Conservation (phyloP, 208 protist species). For the Leishmania arabica region DNA sequence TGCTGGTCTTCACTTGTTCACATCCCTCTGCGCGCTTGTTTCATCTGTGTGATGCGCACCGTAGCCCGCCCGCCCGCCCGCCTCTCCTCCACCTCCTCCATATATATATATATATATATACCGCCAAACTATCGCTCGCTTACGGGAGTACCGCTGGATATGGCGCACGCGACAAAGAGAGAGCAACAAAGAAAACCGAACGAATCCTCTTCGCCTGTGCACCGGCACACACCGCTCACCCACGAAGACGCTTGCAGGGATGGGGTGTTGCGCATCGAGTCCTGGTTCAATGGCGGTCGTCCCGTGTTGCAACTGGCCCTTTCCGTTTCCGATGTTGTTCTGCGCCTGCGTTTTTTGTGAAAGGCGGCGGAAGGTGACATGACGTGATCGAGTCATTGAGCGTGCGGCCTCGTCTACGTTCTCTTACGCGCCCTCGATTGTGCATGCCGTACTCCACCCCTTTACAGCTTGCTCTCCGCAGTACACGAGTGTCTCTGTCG, state of each 20-base stretch:
- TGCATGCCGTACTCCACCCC: not conserved
- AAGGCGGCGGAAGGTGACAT: not conserved
- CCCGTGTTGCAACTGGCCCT: not conserved
- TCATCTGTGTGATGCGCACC: not conserved
- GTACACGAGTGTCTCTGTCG: not conserved
- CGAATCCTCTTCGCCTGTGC: no score
- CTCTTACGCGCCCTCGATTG: not conserved
- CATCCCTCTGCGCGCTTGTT: no score
- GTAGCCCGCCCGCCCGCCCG: no score
- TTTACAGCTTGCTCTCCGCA: not conserved
- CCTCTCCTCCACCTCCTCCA: not conserved
- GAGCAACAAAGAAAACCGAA: no score
- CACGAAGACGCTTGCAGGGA: not conserved
- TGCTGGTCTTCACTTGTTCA: not conserved
- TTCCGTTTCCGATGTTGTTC: not conserved
- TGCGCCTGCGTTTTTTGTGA: not conserved
- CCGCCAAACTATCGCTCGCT: not conserved
- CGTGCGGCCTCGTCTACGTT: not conserved
- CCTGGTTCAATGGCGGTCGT: not conserved
- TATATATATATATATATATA: not conserved
- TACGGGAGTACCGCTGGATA: not conserved
- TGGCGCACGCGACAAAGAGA: not conserved
- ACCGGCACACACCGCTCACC: no score
- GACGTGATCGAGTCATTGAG: not conserved
- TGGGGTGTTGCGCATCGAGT: not conserved